These are phyloP conservation scores for Cladosporium austrohemisphaericum DNA, from an alignment of 2,329 filamentous ascomycete genomes.

Conservation along the genomic window DNA sequence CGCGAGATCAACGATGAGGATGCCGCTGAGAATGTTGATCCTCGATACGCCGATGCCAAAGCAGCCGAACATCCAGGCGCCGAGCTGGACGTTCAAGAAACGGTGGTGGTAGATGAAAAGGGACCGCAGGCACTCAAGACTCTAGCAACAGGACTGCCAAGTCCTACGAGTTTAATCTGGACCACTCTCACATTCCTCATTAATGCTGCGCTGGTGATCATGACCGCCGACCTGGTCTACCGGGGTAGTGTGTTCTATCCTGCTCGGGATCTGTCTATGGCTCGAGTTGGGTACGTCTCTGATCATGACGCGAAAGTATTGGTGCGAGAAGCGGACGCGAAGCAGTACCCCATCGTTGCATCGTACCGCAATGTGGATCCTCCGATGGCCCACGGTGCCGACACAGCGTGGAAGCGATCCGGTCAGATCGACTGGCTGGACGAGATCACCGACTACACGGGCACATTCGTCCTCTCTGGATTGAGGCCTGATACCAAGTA, in stretches of 20 bases:
- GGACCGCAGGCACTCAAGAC: slow-evolving; percentile 58
- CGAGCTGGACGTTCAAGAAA: slow-evolving; percentile 61
- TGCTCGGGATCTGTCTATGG: slow-evolving; percentile 74
- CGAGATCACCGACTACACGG: slow-evolving; percentile 79
- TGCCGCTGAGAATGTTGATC: slow-evolving; percentile 19
- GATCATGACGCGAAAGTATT: slow-evolving; percentile 74
- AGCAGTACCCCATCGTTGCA: slow-evolving; percentile 70
- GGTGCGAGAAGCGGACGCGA: slow-evolving; percentile 74
- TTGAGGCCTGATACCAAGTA: slow-evolving; percentile 71
- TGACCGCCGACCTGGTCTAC: slow-evolving; percentile 75
- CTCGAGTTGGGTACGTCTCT: slow-evolving; percentile 82
- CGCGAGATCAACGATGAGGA: slow-evolving; percentile 36
- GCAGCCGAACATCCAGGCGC: slow-evolving; percentile 41
- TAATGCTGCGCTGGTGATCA: slow-evolving; percentile 65
- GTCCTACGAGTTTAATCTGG: slow-evolving; percentile 61
- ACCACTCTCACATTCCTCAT: slow-evolving; percentile 56
- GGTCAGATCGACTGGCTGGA: slow-evolving; percentile 62
- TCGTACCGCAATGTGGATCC: slow-evolving; percentile 50
- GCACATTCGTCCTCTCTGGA: slow-evolving; percentile 62
- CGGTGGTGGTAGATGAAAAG: slow-evolving; percentile 56
- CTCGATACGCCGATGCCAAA: slow-evolving; percentile 27
- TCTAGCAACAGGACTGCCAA: slow-evolving; percentile 72
- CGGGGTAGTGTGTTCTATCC: slow-evolving; percentile 67
- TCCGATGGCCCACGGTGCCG: slow-evolving; percentile 28
- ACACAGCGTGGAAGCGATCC: slow-evolving; percentile 63